Percentiles rank a stretch among this genome's conserved stretches.
These are phyloP conservation scores for Talinum fruticosum DNA, from an alignment of 148 eudicot genomes.

Conservation along the genomic window DNA sequence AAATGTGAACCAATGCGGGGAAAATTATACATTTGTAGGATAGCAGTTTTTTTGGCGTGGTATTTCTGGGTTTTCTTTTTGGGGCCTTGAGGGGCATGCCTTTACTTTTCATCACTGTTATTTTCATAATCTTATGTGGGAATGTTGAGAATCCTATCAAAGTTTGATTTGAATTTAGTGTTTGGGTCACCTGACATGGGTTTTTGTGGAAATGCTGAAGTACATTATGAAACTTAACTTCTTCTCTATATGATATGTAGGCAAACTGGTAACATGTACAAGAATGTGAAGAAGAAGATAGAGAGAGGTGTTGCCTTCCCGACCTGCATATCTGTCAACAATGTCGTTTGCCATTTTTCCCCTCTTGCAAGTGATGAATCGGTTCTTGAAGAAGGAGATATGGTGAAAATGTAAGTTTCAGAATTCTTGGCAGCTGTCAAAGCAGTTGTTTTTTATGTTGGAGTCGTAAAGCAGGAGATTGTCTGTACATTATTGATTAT, in stretches of 20 bases:
- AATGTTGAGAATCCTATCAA: not conserved
- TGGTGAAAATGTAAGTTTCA: slow-evolving; percentile 67
- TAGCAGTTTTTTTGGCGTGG: not conserved
- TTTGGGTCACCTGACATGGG: not conserved
- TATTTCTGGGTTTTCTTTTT: not conserved
- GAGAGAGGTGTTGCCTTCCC: slow-evolving; percentile 96
- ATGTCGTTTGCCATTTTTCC: slow-evolving; percentile 69
- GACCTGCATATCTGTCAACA: slow-evolving; percentile 86
- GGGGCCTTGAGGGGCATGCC: not conserved
- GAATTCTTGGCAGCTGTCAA: not conserved
- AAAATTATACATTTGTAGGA: not conserved
- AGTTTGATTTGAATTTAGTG: not conserved
- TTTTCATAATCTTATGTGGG: not conserved
- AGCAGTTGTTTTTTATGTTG: not conserved
- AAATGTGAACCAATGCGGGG: not conserved
- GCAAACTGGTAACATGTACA: slow-evolving; percentile 74
- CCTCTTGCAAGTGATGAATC: slow-evolving; percentile 83
- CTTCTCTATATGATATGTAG: slow-evolving; percentile 26
- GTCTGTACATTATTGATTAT: not conserved
- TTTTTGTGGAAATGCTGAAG: not conserved
- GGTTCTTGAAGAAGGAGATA: slow-evolving; percentile 76
- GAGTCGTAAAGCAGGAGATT: not conserved
- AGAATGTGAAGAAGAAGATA: slow-evolving; percentile 88
- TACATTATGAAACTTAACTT: not conserved
- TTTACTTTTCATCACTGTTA: not conserved